Evolutionary conservation across 2,329 filamentous ascomycete species (phyloP), one percentile per base, ranked within the genome.

Genomic region (Xylariales sp.): DNA sequence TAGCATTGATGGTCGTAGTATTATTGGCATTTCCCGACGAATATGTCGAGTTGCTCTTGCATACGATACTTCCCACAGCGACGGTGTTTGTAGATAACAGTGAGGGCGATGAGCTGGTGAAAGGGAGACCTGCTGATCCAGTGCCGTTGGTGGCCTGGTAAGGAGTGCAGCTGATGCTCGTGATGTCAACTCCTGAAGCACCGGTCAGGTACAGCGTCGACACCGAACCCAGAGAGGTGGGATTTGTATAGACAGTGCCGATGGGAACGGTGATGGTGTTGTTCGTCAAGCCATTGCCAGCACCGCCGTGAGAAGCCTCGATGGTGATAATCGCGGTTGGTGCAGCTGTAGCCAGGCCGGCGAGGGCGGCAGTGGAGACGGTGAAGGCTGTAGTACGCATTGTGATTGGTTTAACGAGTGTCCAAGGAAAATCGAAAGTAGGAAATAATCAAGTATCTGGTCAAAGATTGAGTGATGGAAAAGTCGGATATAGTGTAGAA

Each of bases 1-100:
- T 27, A 27, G 8, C 24, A n/a, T 27, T 27, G 24, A n/a, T n/a
- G n/a, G n/a, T n/a, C n/a, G n/a, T n/a, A n/a, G n/a, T n/a, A n/a
- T n/a, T n/a, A n/a, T n/a, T n/a, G n/a, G n/a, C n/a, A n/a, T n/a
- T n/a, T n/a, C n/a, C n/a, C n/a, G n/a, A n/a, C n/a, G n/a, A n/a
- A n/a, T n/a, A n/a, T n/a, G n/a, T n/a, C n/a, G n/a, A n/a, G 24
- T n/a, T 27, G 24, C 24, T 27, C 24, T 8, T 8, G 48, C 54
- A 56, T n/a, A 47, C 33, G 22, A 56, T 45, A 45, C 49, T 54
- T 22, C 51, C 51, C 14, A 56, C 48, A 8, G 43, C 31, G 25
- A 56, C 52, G 18, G 47, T 53, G 48, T 56, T 56, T 24, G 53
- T 55, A 5, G 51, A 54, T 10, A 56, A 46, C 5, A 10, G 16